Percentiles rank a stretch among this genome's conserved stretches.
phyloP scores from a whole-genome alignment of 495 filamentous ascomycete genomes.

The Penicillium parvum region DNA sequence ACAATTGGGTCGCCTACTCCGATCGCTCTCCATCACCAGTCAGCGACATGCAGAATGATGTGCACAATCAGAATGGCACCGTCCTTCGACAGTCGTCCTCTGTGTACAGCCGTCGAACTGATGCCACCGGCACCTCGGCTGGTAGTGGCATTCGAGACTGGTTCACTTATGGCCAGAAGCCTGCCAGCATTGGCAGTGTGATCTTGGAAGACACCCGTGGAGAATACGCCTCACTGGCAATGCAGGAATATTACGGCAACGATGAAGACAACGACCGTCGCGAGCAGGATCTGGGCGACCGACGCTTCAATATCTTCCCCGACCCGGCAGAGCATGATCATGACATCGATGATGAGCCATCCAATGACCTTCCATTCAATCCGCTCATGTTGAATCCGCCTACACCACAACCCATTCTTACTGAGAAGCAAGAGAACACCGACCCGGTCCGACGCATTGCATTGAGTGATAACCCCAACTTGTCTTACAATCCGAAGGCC shows the following conservation, averaged over 20 bases:
- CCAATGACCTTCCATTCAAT: slow-evolving; percentile 35
- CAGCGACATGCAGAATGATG: slow-evolving; percentile 19
- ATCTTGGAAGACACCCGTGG: slow-evolving; percentile 37
- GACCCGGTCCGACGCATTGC: slow-evolving; percentile 26
- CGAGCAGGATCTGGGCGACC: slow-evolving; percentile 37
- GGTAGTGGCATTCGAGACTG: slow-evolving; percentile 36
- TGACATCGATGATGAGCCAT: slow-evolving; percentile 34
- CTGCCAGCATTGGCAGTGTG: slow-evolving; percentile 27
- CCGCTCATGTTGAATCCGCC: slow-evolving; percentile 52
- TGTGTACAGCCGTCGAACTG: slow-evolving; percentile 40
- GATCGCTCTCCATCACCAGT: slow-evolving; percentile 48
- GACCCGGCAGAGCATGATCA: slow-evolving; percentile 43
- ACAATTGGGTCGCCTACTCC: slow-evolving; percentile 59
- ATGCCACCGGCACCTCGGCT: slow-evolving; percentile 31
- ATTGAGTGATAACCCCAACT: slow-evolving; percentile 34
- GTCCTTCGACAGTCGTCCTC: slow-evolving; percentile 41
- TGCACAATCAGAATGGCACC: slow-evolving; percentile 25
- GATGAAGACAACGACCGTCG: slow-evolving; percentile 32
- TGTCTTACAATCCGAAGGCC: slow-evolving; percentile 25
- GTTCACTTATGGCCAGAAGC: slow-evolving; percentile 32
- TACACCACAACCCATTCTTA: slow-evolving; percentile 38
- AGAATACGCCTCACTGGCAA: slow-evolving; percentile 40
- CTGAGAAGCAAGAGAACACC: slow-evolving; percentile 19
- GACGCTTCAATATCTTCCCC: slow-evolving; percentile 41
- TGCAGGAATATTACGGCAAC: slow-evolving; percentile 34